Conservation (phyloP, 2,329 filamentous ascomycete species). For the Geosmithia flava region DNA sequence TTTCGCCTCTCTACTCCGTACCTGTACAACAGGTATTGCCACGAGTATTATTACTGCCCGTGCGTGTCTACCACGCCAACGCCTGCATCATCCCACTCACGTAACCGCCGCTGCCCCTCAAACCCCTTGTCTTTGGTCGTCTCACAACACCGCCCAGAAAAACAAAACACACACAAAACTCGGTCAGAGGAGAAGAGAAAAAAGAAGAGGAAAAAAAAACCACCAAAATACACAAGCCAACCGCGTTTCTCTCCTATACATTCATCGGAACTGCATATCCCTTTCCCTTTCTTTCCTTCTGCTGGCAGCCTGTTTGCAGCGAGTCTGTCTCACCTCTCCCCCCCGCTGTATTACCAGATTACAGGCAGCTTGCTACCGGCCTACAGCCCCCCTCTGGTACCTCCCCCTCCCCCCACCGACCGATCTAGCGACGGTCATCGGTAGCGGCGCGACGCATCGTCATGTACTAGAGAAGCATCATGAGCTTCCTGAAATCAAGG, state of each 20-base stretch:
- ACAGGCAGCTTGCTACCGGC: too few species aligned
- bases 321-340: not conserved
- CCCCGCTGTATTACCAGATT: too few species aligned
- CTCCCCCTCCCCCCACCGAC: not conserved
- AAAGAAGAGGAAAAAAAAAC: not conserved
- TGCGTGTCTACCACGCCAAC: not conserved
- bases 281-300: not conserved
- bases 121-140: not conserved
- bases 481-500: conserved; percentile 33
- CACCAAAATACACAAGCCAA: not conserved
- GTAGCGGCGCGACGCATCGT: conserved; percentile 8
- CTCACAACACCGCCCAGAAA: not conserved
- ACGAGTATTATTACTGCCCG: too few species aligned
- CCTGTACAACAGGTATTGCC: too few species aligned
- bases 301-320: not conserved
- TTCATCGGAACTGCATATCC: not conserved
- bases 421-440: not conserved
- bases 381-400: too few species aligned
- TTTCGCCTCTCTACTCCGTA: not conserved
- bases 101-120: not conserved
- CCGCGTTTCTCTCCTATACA: not conserved
- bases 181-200: not conserved
- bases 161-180: not conserved
- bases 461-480: conserved; percentile 22
- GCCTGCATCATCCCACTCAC: not conserved